Conservation (phyloP, 1,139 yeast genomes). For the Saccharomyces uvarum region DNA sequence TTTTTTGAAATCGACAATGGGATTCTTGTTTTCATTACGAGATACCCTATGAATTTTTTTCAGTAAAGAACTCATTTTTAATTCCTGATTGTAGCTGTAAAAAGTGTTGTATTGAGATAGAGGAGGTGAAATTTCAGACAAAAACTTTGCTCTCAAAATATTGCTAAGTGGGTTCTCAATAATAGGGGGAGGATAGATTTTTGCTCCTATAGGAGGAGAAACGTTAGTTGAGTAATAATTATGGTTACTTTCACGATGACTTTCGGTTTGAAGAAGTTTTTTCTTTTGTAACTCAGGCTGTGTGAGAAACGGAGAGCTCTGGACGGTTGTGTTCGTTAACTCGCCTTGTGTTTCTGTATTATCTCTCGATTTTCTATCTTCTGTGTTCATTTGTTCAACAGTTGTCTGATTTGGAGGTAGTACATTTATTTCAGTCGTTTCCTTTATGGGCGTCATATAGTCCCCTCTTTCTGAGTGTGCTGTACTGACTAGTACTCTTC, state of each 20-base stretch:
- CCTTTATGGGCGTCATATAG: not conserved
- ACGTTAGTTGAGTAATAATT: constrained; percentile 8
- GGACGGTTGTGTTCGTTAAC: constrained; percentile 11
- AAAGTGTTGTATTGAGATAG: constrained; percentile 31
- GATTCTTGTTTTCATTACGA: constrained; percentile 34
- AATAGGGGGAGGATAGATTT: constrained; percentile 10
- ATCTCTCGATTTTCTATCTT: constrained; percentile 1
- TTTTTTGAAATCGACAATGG: constrained; percentile 30
- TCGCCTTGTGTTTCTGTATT: constrained; percentile 7
- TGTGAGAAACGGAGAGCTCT: constrained; percentile 27
- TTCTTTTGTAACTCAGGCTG: constrained; percentile 15
- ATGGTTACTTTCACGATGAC: not conserved
- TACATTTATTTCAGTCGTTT: constrained; percentile 7
- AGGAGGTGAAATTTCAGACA: constrained; percentile 27
- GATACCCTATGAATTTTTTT: constrained; percentile 35
- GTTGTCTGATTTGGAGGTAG: constrained; percentile 26
- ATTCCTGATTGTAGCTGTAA: constrained; percentile 27
- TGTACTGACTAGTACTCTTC: not conserved
- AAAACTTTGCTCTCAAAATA: constrained; percentile 5
- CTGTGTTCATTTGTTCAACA: constrained; percentile 20
- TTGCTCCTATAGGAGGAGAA: constrained; percentile 19
- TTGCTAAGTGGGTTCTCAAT: not conserved
- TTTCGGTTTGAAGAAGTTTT: constrained; percentile 4
- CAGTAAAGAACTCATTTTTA: constrained; percentile 32
- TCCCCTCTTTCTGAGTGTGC: not conserved